Evolutionary conservation across 441 rosid genomes (phyloP), one percentile per base, ranked within the genome.

Genomic region (Manihot esculenta): DNA sequence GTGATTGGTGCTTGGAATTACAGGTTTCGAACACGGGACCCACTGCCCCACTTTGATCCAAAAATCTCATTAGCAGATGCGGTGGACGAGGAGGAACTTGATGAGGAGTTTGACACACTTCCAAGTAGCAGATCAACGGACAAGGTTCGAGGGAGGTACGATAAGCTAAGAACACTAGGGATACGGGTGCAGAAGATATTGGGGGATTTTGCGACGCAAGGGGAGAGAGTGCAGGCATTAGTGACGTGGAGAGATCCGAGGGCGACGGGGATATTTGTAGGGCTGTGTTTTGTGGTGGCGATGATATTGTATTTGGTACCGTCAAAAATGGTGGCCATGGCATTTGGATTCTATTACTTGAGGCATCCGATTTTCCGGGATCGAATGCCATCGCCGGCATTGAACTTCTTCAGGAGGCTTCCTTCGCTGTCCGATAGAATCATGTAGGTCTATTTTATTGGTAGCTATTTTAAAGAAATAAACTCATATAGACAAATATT

Each of bases 181-280:
- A 89, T 85, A 10, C 82, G 97, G 63, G 87, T 90, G 30, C 98
- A 94, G 74, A 89, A 89, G 0, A 87, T 88, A 41, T 72, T 94
- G 76, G 98, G 98, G 1, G 97, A 94, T 80, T 79, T 91, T 42
- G 98, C 97, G 2, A 87, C 98, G 10, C 97, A 91, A 68, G 97
- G 98, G 0, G 98, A 94, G 76, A 65, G 98, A n/a, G 69, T 87
- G 55, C 97, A 94, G 64, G 97, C 98, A 14, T 72, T 94, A 69
- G 96, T 91, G 74, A 90, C 92, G 42, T 94, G 98, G 98, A 81
- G 96, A 75, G 98, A 94, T 66, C 98, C 98, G 26, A 84, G 97
- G 48, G 98, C 98, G 1, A 91, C 96, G 0, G 90, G 89, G 62
- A 79, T 94, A 51, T 91, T 91, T 77, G 90, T 94, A 20, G 93